These are phyloP conservation scores for Lodderomyces orthopsilosis DNA, from an alignment of 1,139 yeast genomes.

Conservation along the genomic window DNA sequence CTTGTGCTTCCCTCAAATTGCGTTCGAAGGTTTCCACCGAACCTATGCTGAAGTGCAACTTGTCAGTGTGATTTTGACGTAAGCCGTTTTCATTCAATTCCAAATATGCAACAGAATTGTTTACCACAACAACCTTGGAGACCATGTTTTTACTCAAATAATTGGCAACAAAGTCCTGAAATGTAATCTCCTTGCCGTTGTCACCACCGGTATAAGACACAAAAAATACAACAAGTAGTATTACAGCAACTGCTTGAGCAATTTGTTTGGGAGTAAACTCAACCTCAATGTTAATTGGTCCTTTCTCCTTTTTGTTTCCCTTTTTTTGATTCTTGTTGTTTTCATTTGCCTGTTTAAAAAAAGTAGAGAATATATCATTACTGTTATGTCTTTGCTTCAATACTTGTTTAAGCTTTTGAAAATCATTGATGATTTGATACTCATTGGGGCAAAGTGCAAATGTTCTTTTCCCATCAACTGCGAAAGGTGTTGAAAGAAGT, in stretches of 20 bases:
- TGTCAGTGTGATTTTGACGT: constrained; percentile 22
- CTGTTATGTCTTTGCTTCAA: constrained; percentile 1
- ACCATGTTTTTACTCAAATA: constrained; percentile 42
- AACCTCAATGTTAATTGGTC: constrained; percentile 19
- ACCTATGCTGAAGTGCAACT: constrained; percentile 71
- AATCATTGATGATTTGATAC: constrained; percentile 15
- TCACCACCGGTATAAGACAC: constrained; percentile 17
- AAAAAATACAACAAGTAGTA: constrained; percentile 2
- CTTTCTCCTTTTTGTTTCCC: constrained; percentile 7
- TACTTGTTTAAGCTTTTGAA: constrained; percentile 6
- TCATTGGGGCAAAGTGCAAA: constrained; percentile 34
- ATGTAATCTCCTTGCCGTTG: constrained; percentile 35
- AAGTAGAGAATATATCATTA: constrained; percentile 3
- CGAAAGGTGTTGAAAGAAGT: constrained; percentile 30
- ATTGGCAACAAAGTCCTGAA: constrained; percentile 44
- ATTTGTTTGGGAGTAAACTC: constrained; percentile 25
- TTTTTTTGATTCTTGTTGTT: constrained; percentile 10
- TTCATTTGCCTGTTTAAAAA: constrained; percentile 6
- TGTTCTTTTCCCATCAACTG: constrained; percentile 21
- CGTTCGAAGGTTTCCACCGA: constrained; percentile 90
- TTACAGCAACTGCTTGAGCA: constrained; percentile 27
- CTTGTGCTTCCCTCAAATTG: constrained; percentile 73
- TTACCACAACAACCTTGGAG: constrained; percentile 34
- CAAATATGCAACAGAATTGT: constrained; percentile 37
- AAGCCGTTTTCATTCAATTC: constrained; percentile 41